A percentile compares a stretch with the other conserved stretches of the same genome.
Conservation (phyloP, 768 basidiomycete genomes). For the Roridomyces roridus region DNA sequence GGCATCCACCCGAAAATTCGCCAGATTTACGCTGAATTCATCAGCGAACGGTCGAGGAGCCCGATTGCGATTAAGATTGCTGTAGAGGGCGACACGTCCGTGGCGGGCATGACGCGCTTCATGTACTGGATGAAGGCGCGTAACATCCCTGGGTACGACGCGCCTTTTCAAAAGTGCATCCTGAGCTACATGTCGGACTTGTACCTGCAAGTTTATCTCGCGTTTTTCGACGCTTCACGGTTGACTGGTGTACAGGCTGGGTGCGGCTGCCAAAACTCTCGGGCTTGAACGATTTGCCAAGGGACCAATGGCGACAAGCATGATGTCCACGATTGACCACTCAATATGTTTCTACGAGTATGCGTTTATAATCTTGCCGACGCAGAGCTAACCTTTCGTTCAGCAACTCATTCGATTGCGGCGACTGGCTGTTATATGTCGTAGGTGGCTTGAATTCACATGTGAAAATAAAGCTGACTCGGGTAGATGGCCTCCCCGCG, state of each 20-base stretch:
- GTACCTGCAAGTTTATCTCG: constrained; percentile 61
- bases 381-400: constrained; percentile 8
- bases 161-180: constrained; percentile 87
- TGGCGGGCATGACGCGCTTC: constrained; percentile 55
- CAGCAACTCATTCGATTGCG: constrained; percentile 78
- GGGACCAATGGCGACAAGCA: constrained; percentile 58
- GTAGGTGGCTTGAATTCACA: constrained; percentile 45
- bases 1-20: constrained; percentile 39
- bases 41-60: constrained; percentile 61
- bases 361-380: not conserved
- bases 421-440: constrained; percentile 82
- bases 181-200: constrained; percentile 81
- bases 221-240: not conserved
- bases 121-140: constrained; percentile 87
- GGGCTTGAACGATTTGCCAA: constrained; percentile 56
- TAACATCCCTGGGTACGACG: constrained; percentile 67
- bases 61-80: constrained; percentile 73
- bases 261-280: constrained; percentile 57
- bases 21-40: constrained; percentile 38
- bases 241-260: constrained; percentile 51
- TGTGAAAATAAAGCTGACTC: not conserved
- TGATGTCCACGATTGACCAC: constrained; percentile 65
- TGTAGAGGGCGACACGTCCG: constrained; percentile 43
- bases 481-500: constrained; percentile 67
- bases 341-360: constrained; percentile 82